Percentiles rank a stretch among this genome's conserved stretches.
These are phyloP conservation scores for Malassezia restricta DNA, from an alignment of 1,284 basidiomycete species.

Conservation along the genomic window DNA sequence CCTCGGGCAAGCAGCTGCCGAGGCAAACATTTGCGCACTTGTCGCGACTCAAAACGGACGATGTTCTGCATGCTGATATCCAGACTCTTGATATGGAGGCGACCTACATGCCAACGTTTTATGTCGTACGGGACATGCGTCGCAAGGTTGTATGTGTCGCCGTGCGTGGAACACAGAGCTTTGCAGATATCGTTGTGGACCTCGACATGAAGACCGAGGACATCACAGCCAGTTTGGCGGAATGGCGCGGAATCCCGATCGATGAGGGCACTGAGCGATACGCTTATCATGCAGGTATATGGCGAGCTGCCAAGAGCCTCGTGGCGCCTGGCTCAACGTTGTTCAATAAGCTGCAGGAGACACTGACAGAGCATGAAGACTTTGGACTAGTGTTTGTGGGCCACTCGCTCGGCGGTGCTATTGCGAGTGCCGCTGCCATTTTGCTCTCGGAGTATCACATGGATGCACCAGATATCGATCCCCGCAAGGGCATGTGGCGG, in stretches of 20 bases:
- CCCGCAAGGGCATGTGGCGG: constrained; percentile 28
- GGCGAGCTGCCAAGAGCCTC: constrained; percentile 35
- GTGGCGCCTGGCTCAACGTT: constrained; percentile 33
- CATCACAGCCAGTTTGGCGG: constrained; percentile 24
- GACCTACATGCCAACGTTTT: constrained; percentile 42
- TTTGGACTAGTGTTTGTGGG: constrained; percentile 42
- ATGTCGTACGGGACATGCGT: constrained; percentile 35
- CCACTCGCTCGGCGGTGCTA: constrained; percentile 40
- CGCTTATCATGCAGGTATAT: constrained; percentile 39
- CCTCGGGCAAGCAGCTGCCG: constrained; percentile 37
- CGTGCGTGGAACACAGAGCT: constrained; percentile 41
- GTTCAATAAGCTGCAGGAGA: constrained; percentile 25
- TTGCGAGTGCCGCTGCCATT: constrained; percentile 38
- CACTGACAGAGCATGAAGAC: constrained; percentile 32
- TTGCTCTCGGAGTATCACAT: constrained; percentile 36
- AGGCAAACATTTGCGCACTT: constrained; percentile 42
- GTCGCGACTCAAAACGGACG: constrained; percentile 35
- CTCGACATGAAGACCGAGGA: constrained; percentile 37
- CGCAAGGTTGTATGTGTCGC: constrained; percentile 40
- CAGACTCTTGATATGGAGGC: constrained; percentile 38
- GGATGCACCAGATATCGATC: constrained; percentile 13
- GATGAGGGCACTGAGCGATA: constrained; percentile 19
- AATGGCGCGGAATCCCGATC: constrained; percentile 20
- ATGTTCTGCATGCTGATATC: constrained; percentile 43
- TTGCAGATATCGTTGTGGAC: constrained; percentile 44